These are phyloP conservation scores for Ceratocystiopsis sp. DNA, from an alignment of 2,329 filamentous ascomycete genomes.

Conservation along the genomic window DNA sequence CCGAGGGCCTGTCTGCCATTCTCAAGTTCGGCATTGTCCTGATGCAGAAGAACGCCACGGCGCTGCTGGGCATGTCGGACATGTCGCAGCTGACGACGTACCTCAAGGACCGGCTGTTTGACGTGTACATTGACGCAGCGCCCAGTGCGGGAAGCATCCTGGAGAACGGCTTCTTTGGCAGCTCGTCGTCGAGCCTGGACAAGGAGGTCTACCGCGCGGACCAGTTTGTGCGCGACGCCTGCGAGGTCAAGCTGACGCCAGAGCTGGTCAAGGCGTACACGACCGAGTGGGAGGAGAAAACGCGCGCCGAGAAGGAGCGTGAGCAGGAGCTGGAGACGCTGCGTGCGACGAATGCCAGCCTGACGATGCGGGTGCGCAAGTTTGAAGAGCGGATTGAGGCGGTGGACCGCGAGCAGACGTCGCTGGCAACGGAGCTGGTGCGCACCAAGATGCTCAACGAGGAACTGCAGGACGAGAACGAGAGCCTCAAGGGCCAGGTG, in stretches of 20 bases:
- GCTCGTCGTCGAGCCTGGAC: slow-evolving; percentile 71
- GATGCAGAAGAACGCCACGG: slow-evolving; percentile 82
- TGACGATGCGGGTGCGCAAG: slow-evolving; percentile 61
- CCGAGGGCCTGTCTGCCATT: slow-evolving; percentile 83
- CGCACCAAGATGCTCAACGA: slow-evolving; percentile 89
- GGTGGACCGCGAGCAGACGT: slow-evolving; percentile 78
- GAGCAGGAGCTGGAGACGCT: slow-evolving; percentile 67
- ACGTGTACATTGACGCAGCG: slow-evolving; percentile 89
- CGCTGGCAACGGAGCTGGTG: slow-evolving; percentile 79
- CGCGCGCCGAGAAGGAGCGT: slow-evolving; percentile 61
- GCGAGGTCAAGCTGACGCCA: slow-evolving; percentile 67
- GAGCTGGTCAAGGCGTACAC: slow-evolving; percentile 70
- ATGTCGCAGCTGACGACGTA: slow-evolving; percentile 82
- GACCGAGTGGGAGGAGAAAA: slow-evolving; percentile 83
- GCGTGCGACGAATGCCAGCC: slow-evolving; percentile 45
- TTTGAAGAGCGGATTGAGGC: slow-evolving; percentile 80
- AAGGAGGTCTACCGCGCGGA: slow-evolving; percentile 95
- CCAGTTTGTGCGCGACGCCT: slow-evolving; percentile 82
- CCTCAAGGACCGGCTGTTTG: slow-evolving; percentile 85
- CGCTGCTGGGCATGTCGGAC: slow-evolving; percentile 69
- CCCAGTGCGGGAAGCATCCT: slow-evolving; percentile 86
- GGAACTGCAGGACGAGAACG: slow-evolving; percentile 74
- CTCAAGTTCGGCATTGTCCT: slow-evolving; percentile 87
- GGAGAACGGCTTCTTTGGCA: slow-evolving; percentile 94
- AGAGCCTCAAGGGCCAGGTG: slow-evolving; percentile 71